Conservation (phyloP, 1,139 yeast genomes). For the Arxiozyma slooffiae region DNA sequence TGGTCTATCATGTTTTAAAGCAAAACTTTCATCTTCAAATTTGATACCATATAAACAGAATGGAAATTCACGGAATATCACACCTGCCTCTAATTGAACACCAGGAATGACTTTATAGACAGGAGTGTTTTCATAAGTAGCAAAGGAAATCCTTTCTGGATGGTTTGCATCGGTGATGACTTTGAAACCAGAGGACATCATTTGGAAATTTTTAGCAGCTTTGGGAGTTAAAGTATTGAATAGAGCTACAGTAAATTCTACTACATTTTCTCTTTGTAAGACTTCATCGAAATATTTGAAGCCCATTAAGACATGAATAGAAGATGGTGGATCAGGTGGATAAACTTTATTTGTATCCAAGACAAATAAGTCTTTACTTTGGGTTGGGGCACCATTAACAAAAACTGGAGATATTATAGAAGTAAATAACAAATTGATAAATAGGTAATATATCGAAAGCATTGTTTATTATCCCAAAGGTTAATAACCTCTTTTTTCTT, state of each 20-base stretch:
- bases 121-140: conserved; percentile 50
- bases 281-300: conserved; percentile 21
- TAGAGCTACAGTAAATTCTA: conserved; percentile 49
- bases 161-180: conserved; percentile 35
- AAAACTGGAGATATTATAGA: not conserved
- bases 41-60: conserved; percentile 60
- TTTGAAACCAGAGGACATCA: conserved; percentile 43
- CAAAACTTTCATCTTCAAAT: conserved; percentile 61
- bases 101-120: conserved; percentile 60
- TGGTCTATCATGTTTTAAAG: conserved; percentile 50
- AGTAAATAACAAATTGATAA: not conserved
- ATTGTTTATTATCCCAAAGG: no score
- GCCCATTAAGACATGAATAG: conserved; percentile 21
- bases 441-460: not conserved
- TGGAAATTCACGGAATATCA: conserved; percentile 80
- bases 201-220: conserved; percentile 60
- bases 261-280: conserved; percentile 10
- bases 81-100: conserved; percentile 73
- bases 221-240: conserved; percentile 66
- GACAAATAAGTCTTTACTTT: not conserved
- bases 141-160: conserved; percentile 41
- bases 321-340: conserved; percentile 30
- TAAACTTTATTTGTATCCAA: conserved; percentile 12
- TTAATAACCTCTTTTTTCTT: no score
- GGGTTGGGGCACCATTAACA: not conserved